These are phyloP conservation scores for Fusarium pininemorale DNA, from an alignment of 2,329 filamentous ascomycete genomes.

Conservation along the genomic window DNA sequence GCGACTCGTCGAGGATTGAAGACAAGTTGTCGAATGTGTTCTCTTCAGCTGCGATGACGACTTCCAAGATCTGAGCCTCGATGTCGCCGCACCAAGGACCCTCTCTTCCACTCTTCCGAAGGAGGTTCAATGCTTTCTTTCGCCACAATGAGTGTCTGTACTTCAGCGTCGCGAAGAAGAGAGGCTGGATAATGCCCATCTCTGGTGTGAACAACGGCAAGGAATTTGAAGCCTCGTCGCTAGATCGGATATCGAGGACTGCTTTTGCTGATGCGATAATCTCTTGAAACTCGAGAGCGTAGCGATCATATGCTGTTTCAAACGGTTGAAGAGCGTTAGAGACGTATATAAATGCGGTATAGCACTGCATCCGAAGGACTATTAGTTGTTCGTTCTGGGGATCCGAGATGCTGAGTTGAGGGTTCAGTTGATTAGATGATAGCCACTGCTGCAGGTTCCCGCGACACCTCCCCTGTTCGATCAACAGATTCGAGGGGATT, in stretches of 20 bases:
- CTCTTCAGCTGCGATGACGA: constrained; percentile 11
- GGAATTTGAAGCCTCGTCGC: neutral
- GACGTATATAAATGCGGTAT: constrained; percentile 16
- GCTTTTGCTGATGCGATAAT: constrained; percentile 10
- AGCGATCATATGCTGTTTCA: constrained; percentile 12
- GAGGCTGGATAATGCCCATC: constrained; percentile 26
- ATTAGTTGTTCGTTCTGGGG: constrained; percentile 4
- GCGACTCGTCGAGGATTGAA: accelerated
- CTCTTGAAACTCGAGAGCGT: constrained; percentile 16
- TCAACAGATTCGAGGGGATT: neutral
- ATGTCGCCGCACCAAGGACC: constrained; percentile 21
- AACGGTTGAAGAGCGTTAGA: constrained; percentile 13
- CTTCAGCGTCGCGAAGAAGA: constrained; percentile 6
- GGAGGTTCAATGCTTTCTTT: neutral
- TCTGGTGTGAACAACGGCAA: constrained; percentile 9
- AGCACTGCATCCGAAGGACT: constrained; percentile 19
- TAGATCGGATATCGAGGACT: neutral
- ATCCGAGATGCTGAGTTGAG: neutral
- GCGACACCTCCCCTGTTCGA: constrained; percentile 13
- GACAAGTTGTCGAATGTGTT: neutral
- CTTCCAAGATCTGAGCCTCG: neutral
- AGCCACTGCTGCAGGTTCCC: constrained; percentile 18
- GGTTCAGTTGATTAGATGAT: neutral
- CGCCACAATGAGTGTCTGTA: constrained; percentile 20
- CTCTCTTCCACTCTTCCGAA: constrained; percentile 14